Evolutionary conservation across 2,329 filamentous ascomycete species (phyloP).

Genomic region (Aspergillus tubingensis): DNA sequence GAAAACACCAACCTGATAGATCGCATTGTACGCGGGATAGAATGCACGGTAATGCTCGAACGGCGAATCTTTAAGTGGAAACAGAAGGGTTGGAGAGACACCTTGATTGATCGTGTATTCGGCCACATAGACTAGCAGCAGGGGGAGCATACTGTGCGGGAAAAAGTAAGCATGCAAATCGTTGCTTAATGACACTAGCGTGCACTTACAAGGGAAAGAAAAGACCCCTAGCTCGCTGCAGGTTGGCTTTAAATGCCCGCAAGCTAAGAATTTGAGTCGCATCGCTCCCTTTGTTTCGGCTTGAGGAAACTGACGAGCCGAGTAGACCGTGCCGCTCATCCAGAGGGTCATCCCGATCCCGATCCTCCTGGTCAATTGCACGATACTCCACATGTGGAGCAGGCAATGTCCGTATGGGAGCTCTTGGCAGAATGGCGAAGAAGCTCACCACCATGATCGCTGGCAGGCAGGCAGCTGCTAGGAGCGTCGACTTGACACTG

Average conservation of each 20-base stretch:
- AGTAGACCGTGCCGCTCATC: constrained; percentile 36
- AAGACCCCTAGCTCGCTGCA: constrained; percentile 68
- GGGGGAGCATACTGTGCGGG: constrained; percentile 71
- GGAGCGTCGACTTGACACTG: constrained; percentile 70
- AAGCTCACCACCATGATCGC: constrained; percentile 80
- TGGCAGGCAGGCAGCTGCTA: constrained; percentile 78
- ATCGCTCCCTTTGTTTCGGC: constrained; percentile 23
- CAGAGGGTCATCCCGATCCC: constrained; percentile 35
- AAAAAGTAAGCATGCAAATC: constrained; percentile 14
- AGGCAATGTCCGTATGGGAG: constrained; percentile 57
- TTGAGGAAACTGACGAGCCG: constrained; percentile 20
- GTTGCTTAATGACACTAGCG: background rate
- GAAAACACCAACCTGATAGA: constrained; percentile 95
- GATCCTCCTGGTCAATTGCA: constrained; percentile 49
- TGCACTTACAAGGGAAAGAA: constrained; percentile 67
- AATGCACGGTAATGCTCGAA: constrained; percentile 82
- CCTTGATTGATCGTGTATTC: constrained; percentile 99
- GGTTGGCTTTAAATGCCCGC: constrained; percentile 50
- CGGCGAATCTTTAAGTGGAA: constrained; percentile 73
- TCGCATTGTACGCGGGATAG: constrained; percentile 91
- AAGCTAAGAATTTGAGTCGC: constrained; percentile 23
- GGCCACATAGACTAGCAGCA: constrained; percentile 88
- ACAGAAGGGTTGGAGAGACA: constrained; percentile 84
- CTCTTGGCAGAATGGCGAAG: constrained; percentile 75
- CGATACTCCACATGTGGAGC: constrained; percentile 55